phyloP scores from a whole-genome alignment of 164 flowering plant genomes.

The Euptelea pleiosperma region DNA sequence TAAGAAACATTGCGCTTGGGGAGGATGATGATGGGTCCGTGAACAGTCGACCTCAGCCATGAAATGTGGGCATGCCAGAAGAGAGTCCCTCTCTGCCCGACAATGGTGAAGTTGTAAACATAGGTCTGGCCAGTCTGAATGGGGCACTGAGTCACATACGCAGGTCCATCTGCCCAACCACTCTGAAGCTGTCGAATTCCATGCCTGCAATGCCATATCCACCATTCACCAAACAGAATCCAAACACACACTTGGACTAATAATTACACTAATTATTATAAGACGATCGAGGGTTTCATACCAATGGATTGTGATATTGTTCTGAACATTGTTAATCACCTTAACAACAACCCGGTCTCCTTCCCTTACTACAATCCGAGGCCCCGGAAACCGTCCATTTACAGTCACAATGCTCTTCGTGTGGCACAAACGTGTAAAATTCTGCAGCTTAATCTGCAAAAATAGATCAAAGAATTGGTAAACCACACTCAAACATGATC shows the following conservation, averaged over 20 bases:
- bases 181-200: slow-evolving; percentile 20
- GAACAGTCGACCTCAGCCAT: slow-evolving; percentile 15
- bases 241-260: no score
- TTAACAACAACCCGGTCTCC: slow-evolving; percentile 16
- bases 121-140: slow-evolving; percentile 27
- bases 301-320: slow-evolving; percentile 19
- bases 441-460: slow-evolving; percentile 17
- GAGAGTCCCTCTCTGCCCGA: slow-evolving; percentile 29
- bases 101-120: slow-evolving; percentile 27
- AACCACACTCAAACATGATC: no score
- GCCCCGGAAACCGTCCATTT: slow-evolving; percentile 29
- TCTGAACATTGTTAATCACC: slow-evolving; percentile 16
- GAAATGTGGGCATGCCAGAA: slow-evolving; percentile 20
- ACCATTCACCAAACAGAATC: not conserved
- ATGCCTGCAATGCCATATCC: slow-evolving; percentile 8
- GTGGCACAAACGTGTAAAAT: slow-evolving; percentile 15
- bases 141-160: slow-evolving; percentile 27
- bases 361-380: slow-evolving; percentile 28
- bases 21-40: slow-evolving; percentile 19
- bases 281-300: not conserved
- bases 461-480: no score
- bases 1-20: slow-evolving; percentile 21
- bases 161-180: slow-evolving; percentile 23
- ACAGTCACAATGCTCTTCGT: slow-evolving; percentile 16
- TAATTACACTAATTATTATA: no score